Base-by-base conservation (phyloP, 2,329 filamentous ascomycete species). In the Ceratocystis papillata region DNA sequence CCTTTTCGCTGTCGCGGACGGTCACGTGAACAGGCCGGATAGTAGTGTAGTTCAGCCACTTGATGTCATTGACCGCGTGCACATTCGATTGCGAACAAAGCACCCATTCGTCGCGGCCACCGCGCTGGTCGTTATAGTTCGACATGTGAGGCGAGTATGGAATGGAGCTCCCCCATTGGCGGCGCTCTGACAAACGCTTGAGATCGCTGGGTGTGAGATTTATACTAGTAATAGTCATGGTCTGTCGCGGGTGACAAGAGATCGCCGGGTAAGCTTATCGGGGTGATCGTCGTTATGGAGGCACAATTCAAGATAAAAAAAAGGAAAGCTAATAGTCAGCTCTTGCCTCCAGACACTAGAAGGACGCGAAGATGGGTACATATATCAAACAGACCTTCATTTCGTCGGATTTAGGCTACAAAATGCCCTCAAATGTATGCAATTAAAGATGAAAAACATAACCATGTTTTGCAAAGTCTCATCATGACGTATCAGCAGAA, bases 31-130 rank as follows among this genome's bases (percentile, higher is more conserved):
- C 55, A n/a, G 55, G 55, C n/a, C 55, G 55, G 6, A 59, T 59
- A n/a, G 28, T 59, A 15, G 22, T 62, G 60, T 44, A 20, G 3
- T 48, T 62, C 37, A 62, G 37, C 60, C 60, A 44, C 60, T 62
- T 48, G 60, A 62, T 62, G 22, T 62, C 60, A 62, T 62, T 44
- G 60, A 62, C 44, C 15, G 60, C 60, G n/a, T 62, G 60, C 6
- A 45, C 46, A 22, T 55, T 55, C 28, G 48, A 55, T 25, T 64
- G 33, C 46, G 28, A 62, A 4, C 60, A 62, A 22, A 62, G 30
- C 28, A 59, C 55, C 55, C 55, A 59, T 59, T 59, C 55, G 55
- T 59, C 55, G 8, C 33, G 55, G 55, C 55, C 55, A 8, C 33
- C 55, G 17, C 28, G 28, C 7, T 28, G 28, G 17, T 59, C 55